Base-by-base conservation (phyloP, 352 stramenopile genomes). In the Globisporangium sylvaticum region DNA sequence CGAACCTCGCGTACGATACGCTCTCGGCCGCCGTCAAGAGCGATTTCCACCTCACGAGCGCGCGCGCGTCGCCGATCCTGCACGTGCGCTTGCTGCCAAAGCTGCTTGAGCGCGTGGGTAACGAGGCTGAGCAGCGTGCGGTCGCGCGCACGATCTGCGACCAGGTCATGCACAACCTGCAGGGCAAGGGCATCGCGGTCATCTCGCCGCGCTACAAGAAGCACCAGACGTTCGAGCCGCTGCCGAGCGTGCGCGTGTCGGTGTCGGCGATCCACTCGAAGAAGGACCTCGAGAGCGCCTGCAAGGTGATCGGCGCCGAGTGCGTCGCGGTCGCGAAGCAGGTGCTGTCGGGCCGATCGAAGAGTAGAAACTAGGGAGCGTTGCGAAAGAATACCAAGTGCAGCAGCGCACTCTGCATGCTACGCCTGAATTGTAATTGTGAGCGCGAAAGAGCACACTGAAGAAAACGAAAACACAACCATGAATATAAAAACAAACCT, bases 121-220 rank as follows among this genome's bases (percentile, higher is more conserved):
- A 70, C 37, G 75, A 88, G 22, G 71, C 80, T 37, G 72, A 83
- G 22, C 81, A 89, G 65, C 82, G 79, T 34, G 62, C 70, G 48
- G 58, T 87, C 29, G 78, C 83, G 58, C 77, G 78, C 46, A 68
- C 83, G 67, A 76, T 93, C 64, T 92, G 86, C 69, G 81, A 91
- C 58, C 39, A 73, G 1, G 74, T 90, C 24, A 89, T 91, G 79
- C 53, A 81, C 27, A 85, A 88, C 58, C 80, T 82, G 52, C 68
- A 91, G 12, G 55, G 50, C 57, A 87, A 87, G 58, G 83, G 83
- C 58, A 75, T 94, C 42, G 86, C 84, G 1, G 82, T 94, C 37
- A 91, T 84, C 68, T 88, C 83, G 54, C 83, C 83, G 24, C 78
- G 83, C 25, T 90, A 92, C 75, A 92, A 94, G 74, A 77, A 77